Evolutionary conservation across 2,329 filamentous ascomycete species (phyloP).

Genomic region (Albophoma yamanashiensis): DNA sequence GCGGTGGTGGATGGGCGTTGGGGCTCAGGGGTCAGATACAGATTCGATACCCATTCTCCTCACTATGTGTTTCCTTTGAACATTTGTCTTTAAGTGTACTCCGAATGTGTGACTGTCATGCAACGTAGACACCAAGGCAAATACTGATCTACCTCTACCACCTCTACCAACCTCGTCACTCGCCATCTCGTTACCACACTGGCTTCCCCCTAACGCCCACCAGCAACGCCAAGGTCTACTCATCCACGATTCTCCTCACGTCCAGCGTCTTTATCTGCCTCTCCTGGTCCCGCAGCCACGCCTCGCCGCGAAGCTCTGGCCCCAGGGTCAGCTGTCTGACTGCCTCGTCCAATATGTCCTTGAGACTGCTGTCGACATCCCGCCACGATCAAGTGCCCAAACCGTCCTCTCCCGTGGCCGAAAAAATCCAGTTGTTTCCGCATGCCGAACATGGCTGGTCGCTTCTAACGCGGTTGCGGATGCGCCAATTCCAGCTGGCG

Average conservation of each 20-base stretch:
- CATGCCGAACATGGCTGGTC: conserved; percentile 5
- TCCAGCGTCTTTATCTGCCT: conserved; percentile 2
- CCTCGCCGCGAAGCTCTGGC: conserved; percentile 16
- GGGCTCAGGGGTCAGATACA: background rate
- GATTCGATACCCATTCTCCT: background rate
- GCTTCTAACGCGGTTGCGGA: background rate
- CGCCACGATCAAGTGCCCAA: conserved; percentile 4
- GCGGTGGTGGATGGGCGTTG: background rate
- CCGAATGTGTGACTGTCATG: background rate
- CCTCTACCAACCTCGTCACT: too few relatives aligned
- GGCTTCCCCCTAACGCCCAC: background rate
- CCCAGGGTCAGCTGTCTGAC: conserved; percentile 25
- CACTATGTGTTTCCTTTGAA: background rate
- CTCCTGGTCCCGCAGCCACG: conserved; percentile 26
- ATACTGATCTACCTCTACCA: too few relatives aligned
- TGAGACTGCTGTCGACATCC: conserved; percentile 6
- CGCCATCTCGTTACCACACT: background rate
- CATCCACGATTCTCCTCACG: too few relatives aligned
- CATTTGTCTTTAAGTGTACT: too few relatives aligned
- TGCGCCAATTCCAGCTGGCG: background rate
- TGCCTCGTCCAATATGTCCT: conserved; percentile 11
- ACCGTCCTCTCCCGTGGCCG: background rate
- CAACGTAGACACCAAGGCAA: background rate
- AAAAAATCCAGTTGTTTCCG: background rate
- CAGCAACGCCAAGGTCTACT: background rate